Evolutionary conservation across 352 stramenopile genomes (phyloP).

Genomic region (Peronosclerospora sorghi): DNA sequence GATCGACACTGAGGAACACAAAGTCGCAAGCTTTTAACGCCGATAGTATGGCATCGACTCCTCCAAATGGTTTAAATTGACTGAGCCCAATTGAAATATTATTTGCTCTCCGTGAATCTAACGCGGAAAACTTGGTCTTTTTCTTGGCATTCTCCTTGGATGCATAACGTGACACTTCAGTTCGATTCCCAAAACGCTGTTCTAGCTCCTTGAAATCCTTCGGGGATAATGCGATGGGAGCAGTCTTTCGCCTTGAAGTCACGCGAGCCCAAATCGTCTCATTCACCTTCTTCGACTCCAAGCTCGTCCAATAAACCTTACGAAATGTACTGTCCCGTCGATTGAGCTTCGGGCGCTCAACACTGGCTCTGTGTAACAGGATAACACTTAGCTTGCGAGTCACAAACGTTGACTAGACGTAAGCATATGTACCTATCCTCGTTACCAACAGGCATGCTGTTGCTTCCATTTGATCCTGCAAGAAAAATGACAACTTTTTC

Average conservation of each 20-base stretch:
- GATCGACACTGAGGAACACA: slow-evolving; percentile 45
- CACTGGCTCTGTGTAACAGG: too few species aligned
- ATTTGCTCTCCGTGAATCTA: slow-evolving; percentile 68
- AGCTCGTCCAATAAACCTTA: slow-evolving; percentile 73
- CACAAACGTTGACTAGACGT: too few species aligned
- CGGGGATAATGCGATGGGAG: slow-evolving; percentile 57
- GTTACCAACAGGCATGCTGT: neutral
- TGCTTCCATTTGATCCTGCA: slow-evolving; percentile 28
- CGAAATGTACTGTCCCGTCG: slow-evolving; percentile 45
- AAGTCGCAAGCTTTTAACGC: slow-evolving; percentile 45
- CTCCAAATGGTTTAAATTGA: slow-evolving; percentile 58
- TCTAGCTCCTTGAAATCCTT: slow-evolving; percentile 58
- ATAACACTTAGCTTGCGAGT: too few species aligned
- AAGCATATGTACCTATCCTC: slow-evolving; percentile 3
- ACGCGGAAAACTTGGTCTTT: slow-evolving; percentile 36
- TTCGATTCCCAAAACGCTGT: slow-evolving; percentile 37
- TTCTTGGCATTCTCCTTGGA: slow-evolving; percentile 13
- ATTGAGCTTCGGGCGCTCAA: neutral
- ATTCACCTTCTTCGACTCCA: slow-evolving; percentile 33
- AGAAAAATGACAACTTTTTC: slow-evolving; percentile 55
- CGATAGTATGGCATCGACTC: slow-evolving; percentile 32
- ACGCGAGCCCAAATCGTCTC: slow-evolving; percentile 68
- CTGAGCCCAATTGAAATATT: slow-evolving; percentile 73
- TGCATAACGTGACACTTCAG: slow-evolving; percentile 3
- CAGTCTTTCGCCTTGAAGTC: slow-evolving; percentile 46